Base-by-base conservation (phyloP, 2,329 filamentous ascomycete species). In the Diaporthe helianthi region DNA sequence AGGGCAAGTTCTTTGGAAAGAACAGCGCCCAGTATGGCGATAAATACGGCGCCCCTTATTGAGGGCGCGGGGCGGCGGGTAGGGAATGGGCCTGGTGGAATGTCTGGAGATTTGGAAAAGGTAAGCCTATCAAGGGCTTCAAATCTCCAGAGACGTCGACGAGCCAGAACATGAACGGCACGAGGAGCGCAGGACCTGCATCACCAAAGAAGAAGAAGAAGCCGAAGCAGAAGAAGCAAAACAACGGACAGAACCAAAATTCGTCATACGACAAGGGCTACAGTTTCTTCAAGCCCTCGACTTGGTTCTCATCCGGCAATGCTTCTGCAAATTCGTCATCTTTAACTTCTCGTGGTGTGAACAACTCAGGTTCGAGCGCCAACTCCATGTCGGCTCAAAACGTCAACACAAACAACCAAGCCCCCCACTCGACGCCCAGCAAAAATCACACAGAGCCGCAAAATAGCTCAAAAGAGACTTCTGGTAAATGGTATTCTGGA, bases 1-100 rank as follows among this genome's bases (percentile, higher is more conserved):
- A 49, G 1, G 52, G 52, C 0, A 24, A 10, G 3, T 26, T 66
- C 38, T 66, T 66, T 2, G 64, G 64, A n/a, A 66, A 66, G 64
- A 31, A 66, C 64, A 66, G 51, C 38, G 64, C 64, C 38, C 29
- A 26, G n/a, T 66, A 66, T 44, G 64, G 64, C 64, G 64, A 66
- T 17, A 53, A 54, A 38, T 66, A 66, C 29, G 51, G 64, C 64
- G 51, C 24, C 22, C 64, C 51, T n/a, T 36, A 55, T 47, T 66
- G 64, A 66, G 64, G 64, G 65, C 52, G 65, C 65, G 65, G 65
- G 52, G 65, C 52, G 52, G 46, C 65, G 53, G 31, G 31, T 24
- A 44, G 65, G 65, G 65, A 67, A 58, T 67, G 65, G 65, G 52
- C 65, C 49, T 67, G 65, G 65, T 67, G 65, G 65, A 67, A 67